Percentiles rank a stretch among this genome's conserved stretches.
These are phyloP conservation scores for Ramalina peruviana DNA, from an alignment of 495 filamentous ascomycete genomes.

Conservation along the genomic window DNA sequence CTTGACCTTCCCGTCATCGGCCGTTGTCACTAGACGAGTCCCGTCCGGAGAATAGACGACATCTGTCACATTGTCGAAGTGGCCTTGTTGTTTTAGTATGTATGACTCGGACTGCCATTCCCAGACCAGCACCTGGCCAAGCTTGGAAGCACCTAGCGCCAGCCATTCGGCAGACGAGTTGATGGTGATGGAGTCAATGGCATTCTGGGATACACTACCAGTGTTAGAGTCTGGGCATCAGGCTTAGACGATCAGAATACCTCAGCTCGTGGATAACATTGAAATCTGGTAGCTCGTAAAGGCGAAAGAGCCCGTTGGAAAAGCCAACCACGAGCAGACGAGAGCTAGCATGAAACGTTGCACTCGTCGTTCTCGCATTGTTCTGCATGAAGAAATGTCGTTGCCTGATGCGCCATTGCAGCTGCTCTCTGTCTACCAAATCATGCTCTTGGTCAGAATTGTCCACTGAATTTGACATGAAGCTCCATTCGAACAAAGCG, in stretches of 20 bases:
- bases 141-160: conserved; percentile 90
- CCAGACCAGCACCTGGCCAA: conserved; percentile 92
- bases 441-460: conserved; percentile 43
- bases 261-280: conserved; percentile 78
- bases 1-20: conserved; percentile 96
- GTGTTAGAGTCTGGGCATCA: conserved; percentile 15
- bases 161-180: conserved; percentile 94
- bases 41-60: conserved; percentile 89
- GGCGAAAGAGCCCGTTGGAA: conserved; percentile 80
- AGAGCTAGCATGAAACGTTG: conserved; percentile 71
- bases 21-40: conserved; percentile 77
- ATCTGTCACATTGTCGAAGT: conserved; percentile 92
- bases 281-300: conserved; percentile 96
- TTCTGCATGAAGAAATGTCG: conserved; percentile 88
- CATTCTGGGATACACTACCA: conserved; percentile 81
- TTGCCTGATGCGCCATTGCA: conserved; percentile 72
- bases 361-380: conserved; percentile 73
- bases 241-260: conserved; percentile 20
- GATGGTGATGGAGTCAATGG: conserved; percentile 84
- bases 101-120: conserved; percentile 99
- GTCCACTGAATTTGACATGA: conserved; percentile 31
- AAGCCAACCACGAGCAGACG: conserved; percentile 86
- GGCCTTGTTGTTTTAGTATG: conserved; percentile 93
- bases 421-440: conserved; percentile 42
- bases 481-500: conserved; percentile 52